Base-by-base conservation (phyloP, 768 basidiomycete species). In the Polyporus arcularius region DNA sequence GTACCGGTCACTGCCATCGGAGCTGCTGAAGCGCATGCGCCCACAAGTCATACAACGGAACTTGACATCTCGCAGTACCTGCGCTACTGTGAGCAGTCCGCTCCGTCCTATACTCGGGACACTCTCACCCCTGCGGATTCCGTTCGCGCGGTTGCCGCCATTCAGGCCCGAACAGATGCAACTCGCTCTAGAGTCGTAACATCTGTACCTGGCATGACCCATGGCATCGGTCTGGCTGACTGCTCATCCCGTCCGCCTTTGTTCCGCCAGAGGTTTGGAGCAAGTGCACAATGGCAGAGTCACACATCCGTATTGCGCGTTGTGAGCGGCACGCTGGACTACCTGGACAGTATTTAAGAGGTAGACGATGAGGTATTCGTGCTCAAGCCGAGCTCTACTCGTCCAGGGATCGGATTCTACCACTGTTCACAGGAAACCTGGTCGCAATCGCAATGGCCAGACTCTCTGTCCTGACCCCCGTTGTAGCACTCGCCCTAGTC, bases 121-220 rank as follows among this genome's bases (percentile, higher is more conserved):
- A 6, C 42, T 16, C 18, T 14, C 43, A 31, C 54, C 6, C 31
- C n/a, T 11, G 8, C 18, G 15, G 21, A 18, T 8, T 35, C 7
- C 16, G 18, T 41, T 55, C 55, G 35, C 55, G 35, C 46, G 55
- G 28, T 46, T 18, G 32, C 38, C 55, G 46, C 46, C 6, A 4
- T 39, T 49, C 55, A 57, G 45, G 46, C 46, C 21, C 55, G 40
- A 48, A 57, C 47, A 39, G 26, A 48, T 48, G 46, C 46, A 10
- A 15, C 46, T 1, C 11, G 8, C 38, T 16, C 10, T 31, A n/a
- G 16, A 16, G 21, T 26, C 8, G 15, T 30, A 53, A 30, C 7
- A 9, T 11, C 9, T 0, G 46, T 48, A 10, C 35, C 46, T 57
- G 35, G 18, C 46, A 45, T 48, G 10, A 18, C n/a, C 45, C 35